phyloP scores from a whole-genome alignment of 106 monocot species.

The Dendrobium officinale region DNA sequence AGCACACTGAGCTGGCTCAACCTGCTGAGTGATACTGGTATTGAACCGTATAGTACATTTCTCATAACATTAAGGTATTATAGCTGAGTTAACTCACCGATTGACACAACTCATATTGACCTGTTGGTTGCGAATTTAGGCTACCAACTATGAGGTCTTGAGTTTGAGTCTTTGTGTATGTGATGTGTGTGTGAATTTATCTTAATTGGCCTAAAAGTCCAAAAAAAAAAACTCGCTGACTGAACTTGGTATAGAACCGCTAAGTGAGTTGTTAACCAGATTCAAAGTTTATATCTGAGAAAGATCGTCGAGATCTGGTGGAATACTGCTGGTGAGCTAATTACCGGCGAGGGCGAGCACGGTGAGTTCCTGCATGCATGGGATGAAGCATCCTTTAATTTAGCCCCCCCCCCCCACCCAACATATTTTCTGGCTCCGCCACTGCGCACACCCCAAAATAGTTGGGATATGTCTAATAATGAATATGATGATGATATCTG shows the following conservation, averaged over 20 bases:
- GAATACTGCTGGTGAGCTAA: conserved; percentile 22
- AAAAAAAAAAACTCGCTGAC: neutral
- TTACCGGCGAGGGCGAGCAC: conserved; percentile 38
- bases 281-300: conserved; percentile 38
- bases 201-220: too few species aligned
- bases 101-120: too few species aligned
- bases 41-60: conserved; percentile 65
- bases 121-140: too few species aligned
- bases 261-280: conserved; percentile 56
- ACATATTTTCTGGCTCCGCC: too few species aligned
- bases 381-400: too few species aligned
- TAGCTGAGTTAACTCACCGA: conserved; percentile 29
- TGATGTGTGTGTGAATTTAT: too few species aligned
- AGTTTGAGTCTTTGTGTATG: too few species aligned
- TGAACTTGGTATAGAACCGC: conserved; percentile 46
- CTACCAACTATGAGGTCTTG: too few species aligned
- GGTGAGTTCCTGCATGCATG: conserved; percentile 17
- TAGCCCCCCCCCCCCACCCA: too few species aligned
- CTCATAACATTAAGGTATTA: conserved; percentile 54
- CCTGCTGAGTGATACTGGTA: conserved; percentile 36
- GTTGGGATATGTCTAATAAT: too few species aligned
- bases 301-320: conserved; percentile 31
- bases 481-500: too few species aligned
- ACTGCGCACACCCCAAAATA: too few species aligned
- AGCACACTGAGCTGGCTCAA: conserved; percentile 36